Evolutionary conservation across 1,139 yeast species (phyloP).

Genomic region (Suhomyces choctaworum): DNA sequence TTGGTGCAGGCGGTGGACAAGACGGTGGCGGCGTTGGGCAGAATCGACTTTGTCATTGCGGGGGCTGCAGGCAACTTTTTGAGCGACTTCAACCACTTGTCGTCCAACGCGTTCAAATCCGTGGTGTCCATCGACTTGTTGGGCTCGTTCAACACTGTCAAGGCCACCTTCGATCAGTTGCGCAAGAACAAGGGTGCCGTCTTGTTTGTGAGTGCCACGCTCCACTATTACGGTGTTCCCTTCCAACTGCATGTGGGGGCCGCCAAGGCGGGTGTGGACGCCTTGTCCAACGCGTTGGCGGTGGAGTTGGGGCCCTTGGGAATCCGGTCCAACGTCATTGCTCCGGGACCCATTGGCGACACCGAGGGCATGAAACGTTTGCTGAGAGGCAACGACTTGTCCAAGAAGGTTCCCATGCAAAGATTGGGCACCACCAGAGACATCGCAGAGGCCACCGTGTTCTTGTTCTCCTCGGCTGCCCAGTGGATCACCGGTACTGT

Average conservation of each 20-base stretch:
- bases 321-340: conserved; percentile 74
- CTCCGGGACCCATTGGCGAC: conserved; percentile 82
- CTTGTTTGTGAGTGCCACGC: conserved; percentile 55
- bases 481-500: conserved; percentile 77
- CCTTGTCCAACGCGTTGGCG: conserved; percentile 76
- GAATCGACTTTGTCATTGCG: conserved; percentile 30
- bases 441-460: conserved; percentile 88
- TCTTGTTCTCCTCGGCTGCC: conserved; percentile 80
- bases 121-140: conserved; percentile 58
- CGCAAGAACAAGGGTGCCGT: conserved; percentile 27
- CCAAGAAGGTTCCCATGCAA: conserved; percentile 65
- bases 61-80: conserved; percentile 34
- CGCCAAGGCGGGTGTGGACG: conserved; percentile 95
- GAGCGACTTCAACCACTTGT: conserved; percentile 29
- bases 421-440: conserved; percentile 73
- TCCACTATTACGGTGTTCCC: conserved; percentile 86
- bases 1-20: conserved; percentile 23
- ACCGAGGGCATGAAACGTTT: conserved; percentile 80
- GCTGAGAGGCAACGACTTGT: conserved; percentile 35
- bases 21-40: conserved; percentile 25
- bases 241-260: conserved; percentile 88
- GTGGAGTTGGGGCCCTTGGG: conserved; percentile 91
- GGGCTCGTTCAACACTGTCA: conserved; percentile 85
- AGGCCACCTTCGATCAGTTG: conserved; percentile 35
- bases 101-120: conserved; percentile 27